Evolutionary conservation across 2,329 filamentous ascomycete genomes (phyloP), one percentile per base, ranked within the genome.

Genomic region (Uncinocarpus reesii): DNA sequence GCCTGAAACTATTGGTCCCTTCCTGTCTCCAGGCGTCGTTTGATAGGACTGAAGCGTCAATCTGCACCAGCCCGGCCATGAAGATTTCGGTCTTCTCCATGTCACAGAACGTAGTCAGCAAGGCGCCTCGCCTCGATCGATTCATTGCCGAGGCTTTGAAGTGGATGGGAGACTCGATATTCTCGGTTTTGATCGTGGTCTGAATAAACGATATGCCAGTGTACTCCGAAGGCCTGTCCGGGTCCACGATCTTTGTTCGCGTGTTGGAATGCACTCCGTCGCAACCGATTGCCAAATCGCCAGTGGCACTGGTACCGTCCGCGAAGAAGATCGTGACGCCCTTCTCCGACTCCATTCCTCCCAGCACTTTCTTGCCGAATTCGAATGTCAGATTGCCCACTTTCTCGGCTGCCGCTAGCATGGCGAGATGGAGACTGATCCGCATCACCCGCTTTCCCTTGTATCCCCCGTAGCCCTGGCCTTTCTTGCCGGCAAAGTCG

Each of bases 371-470:
- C 56, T 68, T 70, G 3, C 68, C 66, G 47, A 65, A 73, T 13
- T 65, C 55, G 6, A 73, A 53, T n/a, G 63, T 52, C 15, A 71
- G 56, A 47, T 67, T 65, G 6, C 52, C 55, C 6, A 56, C 55
- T 37, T 64, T 64, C 47, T 68, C 61, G 4, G 65, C 55, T 2
- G 67, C 60, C 1, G 61, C 57, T 46, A 71, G 53, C 65, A 72
- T 60, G 1, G 66, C 67, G 5, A 70, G 51, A 1, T 68, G 63
- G 3, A 71, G 59, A 10, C 63, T 57, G 37, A 67, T 66, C 3
- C 69, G 62, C 63, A 68, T 65, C 16, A 71, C 62, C 11, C 69
- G 57, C 8, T 62, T 60, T 5, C 67, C 66, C 48, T 68, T 68
- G 44, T 65, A 69, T 18, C 64, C 65, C 3, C 62, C 63, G 49